Base-by-base conservation (phyloP, 1,284 basidiomycete species). In the Ganoderma meredithae region DNA sequence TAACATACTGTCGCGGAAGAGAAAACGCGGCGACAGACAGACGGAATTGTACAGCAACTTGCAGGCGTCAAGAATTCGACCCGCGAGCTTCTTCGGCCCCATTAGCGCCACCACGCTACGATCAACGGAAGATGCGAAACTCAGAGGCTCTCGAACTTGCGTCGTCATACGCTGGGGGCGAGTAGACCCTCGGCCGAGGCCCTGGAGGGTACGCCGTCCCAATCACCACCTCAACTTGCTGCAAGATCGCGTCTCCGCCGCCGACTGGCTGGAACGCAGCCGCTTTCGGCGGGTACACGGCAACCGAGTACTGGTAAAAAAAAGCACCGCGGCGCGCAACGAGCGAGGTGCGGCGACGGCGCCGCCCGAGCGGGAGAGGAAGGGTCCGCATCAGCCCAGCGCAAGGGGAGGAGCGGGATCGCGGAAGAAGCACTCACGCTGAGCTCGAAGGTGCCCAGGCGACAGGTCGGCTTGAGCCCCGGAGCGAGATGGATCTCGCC, bases 401-500 rank as follows among this genome's bases (percentile, higher is more conserved):
- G 33, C 19, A 44, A 39, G 55, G 33, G 33, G 8, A 44, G 19
- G 53, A 25, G 15, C 47, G 31, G 13, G 44, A 2, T 31, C 31
- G 39, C 53, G 27, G 19, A 55, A 19, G 47, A 36, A 27, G 19
- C 47, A 71, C 75, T 65, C 63, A 77, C 76, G 40, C 58, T 69
- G 47, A 75, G 69, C 56, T 73, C 65, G 66, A 75, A 76, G 62
- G 52, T 70, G 31, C 75, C 74, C 25, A 76, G 66, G 10, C 65
- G 62, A 56, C 71, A 69, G 44, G 68, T 72, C 15, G 76, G 73
- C 55, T 73, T 72, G 31, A 76, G 69, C 17, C 40, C 61, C 3
- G 69, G 47, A 10, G 72, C 43, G 39, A 77, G 73, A 69, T 74
- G 74, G 49, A 76, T 74, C 70, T 77, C 75, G 55, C 75, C 75